A percentile compares a stretch with the other conserved stretches of the same genome.
Evolutionary conservation across 768 basidiomycete genomes (phyloP).

Genomic region (Atractiella rhizophila): DNA sequence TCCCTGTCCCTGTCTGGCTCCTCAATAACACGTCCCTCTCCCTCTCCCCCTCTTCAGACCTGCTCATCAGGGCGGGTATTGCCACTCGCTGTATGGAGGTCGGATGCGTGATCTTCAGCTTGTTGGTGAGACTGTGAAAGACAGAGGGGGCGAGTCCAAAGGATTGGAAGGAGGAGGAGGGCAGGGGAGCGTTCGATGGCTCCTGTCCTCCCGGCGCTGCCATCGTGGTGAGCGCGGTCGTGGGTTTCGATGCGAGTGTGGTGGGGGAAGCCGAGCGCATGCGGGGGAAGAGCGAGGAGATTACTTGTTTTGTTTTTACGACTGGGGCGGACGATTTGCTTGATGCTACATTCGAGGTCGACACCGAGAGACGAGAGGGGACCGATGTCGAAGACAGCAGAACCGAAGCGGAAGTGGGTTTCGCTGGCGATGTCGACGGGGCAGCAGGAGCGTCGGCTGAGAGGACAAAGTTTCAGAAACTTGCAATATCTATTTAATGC

Average conservation of each 20-base stretch:
- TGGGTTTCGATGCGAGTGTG: not conserved
- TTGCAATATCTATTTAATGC: too few relatives aligned
- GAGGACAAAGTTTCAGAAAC: too few relatives aligned
- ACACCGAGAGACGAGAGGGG: too few relatives aligned
- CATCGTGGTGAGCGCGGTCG: not conserved
- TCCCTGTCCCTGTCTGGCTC: conserved; percentile 45
- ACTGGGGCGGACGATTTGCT: too few relatives aligned
- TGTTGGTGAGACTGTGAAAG: conserved; percentile 3
- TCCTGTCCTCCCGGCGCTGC: not conserved
- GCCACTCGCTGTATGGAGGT: conserved; percentile 8
- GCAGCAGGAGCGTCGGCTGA: too few relatives aligned
- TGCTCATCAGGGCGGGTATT: conserved; percentile 1
- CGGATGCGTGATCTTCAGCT: conserved; percentile 6
- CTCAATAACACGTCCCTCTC: conserved; percentile 4
- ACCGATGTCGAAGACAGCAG: too few relatives aligned
- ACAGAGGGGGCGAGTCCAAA: not conserved
- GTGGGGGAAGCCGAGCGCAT: not conserved
- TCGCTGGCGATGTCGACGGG: too few relatives aligned
- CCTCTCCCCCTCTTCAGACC: not conserved
- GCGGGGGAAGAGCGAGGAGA: conserved; percentile 9
- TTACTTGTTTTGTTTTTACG: conserved; percentile 5
- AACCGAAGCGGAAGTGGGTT: too few relatives aligned
- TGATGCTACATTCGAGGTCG: too few relatives aligned
- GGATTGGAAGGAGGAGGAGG: not conserved
- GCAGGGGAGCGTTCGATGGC: conserved; percentile 3